phyloP scores from a whole-genome alignment of 495 filamentous ascomycete species.

The Staphylotrichum tortipilum region DNA sequence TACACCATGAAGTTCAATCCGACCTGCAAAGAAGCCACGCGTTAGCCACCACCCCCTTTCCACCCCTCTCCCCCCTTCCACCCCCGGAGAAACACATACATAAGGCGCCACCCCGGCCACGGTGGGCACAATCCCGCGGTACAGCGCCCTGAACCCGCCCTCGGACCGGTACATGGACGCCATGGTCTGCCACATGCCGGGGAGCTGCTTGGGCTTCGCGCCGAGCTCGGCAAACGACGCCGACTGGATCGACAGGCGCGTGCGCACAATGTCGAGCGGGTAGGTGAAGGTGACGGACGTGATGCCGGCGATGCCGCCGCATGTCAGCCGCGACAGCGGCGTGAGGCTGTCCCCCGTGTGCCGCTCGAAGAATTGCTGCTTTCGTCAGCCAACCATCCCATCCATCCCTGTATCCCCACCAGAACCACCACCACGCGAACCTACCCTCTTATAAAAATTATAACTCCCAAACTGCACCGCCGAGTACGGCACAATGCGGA shows the following conservation, averaged over 20 bases:
- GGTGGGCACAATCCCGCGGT: conserved; percentile 87
- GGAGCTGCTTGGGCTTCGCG: conserved; percentile 53
- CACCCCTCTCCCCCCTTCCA: not conserved
- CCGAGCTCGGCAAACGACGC: conserved; percentile 80
- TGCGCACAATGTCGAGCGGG: conserved; percentile 93
- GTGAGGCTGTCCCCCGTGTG: conserved; percentile 58
- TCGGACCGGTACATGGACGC: conserved; percentile 79
- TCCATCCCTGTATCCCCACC: not conserved
- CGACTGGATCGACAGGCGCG: conserved; percentile 88
- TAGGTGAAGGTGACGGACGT: conserved; percentile 76
- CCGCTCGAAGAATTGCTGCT: conserved; percentile 63
- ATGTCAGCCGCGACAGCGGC: conserved; percentile 62
- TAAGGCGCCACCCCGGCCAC: conserved; percentile 94
- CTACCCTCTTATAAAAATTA: conserved; percentile 90
- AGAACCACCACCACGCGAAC: conserved; percentile 21
- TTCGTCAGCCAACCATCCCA: not conserved
- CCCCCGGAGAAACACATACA: conserved; percentile 42
- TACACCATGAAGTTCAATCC: conserved; percentile 98
- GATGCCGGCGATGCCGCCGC: conserved; percentile 83
- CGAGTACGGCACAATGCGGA: conserved; percentile 95
- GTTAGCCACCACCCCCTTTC: conserved; percentile 17
- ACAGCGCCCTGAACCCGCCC: conserved; percentile 74
- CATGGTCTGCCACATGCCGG: conserved; percentile 89
- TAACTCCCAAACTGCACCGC: conserved; percentile 97
- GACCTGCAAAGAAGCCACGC: conserved; percentile 51